Base-by-base conservation (phyloP, 192 early-diverging fungal genomes). In the Coemansia sp. region DNA sequence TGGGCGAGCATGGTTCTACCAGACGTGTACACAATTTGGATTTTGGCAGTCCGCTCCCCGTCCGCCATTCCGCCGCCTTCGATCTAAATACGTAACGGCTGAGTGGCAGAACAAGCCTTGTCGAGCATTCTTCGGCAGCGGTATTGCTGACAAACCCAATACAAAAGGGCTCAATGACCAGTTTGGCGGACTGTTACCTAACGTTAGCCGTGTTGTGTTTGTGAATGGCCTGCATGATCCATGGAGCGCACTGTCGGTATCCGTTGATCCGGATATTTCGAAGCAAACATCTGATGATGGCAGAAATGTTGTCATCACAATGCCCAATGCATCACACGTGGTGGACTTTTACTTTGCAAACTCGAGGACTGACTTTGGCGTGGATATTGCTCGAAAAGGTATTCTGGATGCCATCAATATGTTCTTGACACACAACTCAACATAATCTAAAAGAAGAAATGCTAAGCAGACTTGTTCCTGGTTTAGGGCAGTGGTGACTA, bases 11-110 rank as follows among this genome's bases (percentile, higher is more conserved):
- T 87, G 85, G 85, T 82, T 76, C 30, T 92, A 85, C 75, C 90
- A 89, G 54, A 83, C 81, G 8, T 92, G 90, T 60, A 87, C 82
- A 56, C 85, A 92, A 68, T 85, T 88, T 38, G 90, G 86, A 2
- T 92, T 86, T 64, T 86, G 85, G 64, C 88, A 87, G 71, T 66
- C 69, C n/a, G 77, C 81, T 7, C 73, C 80, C 0, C 81, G 52
- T 10, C 56, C 60, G 24, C 81, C 85, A 12, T 54, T 74, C 49
- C 70, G 73, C 38, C 69, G 79, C n/a, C 69, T 83, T 55, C 64
- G 70, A 38, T 70, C 81, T 18, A 69, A 71, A 30, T 76, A 71
- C 41, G 67, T 83, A 53, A 80, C 78, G 3, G 56, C 65, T 7
- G 69, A 71, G 25, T 80, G 74, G 64, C 74, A 83, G 58, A 74